Percentiles rank a stretch among this genome's conserved stretches.
phyloP scores from a whole-genome alignment of 2,329 filamentous ascomycete species.

The Beauveria sp. region DNA sequence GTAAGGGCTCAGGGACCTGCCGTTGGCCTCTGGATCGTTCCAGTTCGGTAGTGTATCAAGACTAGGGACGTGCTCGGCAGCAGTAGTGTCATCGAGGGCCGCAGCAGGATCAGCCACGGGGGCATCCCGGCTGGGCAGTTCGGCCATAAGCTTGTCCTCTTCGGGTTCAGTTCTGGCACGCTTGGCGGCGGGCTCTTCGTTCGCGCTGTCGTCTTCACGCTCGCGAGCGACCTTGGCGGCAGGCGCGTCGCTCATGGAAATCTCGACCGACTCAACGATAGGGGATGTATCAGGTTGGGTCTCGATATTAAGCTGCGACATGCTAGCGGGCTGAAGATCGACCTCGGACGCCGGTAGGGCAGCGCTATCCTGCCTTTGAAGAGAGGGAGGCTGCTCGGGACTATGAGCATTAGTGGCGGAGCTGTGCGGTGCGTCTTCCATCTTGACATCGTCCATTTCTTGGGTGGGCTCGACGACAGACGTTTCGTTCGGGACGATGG shows the following conservation, averaged over 20 bases:
- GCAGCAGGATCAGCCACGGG: slow-evolving; percentile 18
- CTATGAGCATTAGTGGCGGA: background rate
- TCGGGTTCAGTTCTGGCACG: slow-evolving; percentile 65
- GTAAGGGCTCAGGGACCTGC: slow-evolving; percentile 46
- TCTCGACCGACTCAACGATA: slow-evolving; percentile 29
- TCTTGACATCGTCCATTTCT: slow-evolving; percentile 5
- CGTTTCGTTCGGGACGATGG: background rate
- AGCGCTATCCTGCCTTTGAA: slow-evolving; percentile 10
- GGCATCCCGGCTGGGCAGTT: background rate
- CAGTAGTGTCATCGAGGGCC: slow-evolving; percentile 2
- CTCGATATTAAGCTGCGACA: slow-evolving; percentile 33
- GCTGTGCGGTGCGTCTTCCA: slow-evolving; percentile 8
- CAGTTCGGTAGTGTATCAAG: slow-evolving; percentile 30
- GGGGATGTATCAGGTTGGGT: slow-evolving; percentile 23
- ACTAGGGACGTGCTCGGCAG: slow-evolving; percentile 11
- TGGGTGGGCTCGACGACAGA: background rate
- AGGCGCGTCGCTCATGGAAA: slow-evolving; percentile 48
- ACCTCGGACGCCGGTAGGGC: slow-evolving; percentile 25
- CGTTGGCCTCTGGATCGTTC: slow-evolving; percentile 35
- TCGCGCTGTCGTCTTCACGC: slow-evolving; percentile 63
- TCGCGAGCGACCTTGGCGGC: slow-evolving; percentile 61
- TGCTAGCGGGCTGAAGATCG: slow-evolving; percentile 27
- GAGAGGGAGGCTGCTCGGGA: background rate
- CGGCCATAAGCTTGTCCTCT: slow-evolving; percentile 26
- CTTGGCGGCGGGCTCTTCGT: slow-evolving; percentile 64